Evolutionary conservation across 148 eudicot genomes (phyloP).

Genomic region (Rhododendron griersonianum): DNA sequence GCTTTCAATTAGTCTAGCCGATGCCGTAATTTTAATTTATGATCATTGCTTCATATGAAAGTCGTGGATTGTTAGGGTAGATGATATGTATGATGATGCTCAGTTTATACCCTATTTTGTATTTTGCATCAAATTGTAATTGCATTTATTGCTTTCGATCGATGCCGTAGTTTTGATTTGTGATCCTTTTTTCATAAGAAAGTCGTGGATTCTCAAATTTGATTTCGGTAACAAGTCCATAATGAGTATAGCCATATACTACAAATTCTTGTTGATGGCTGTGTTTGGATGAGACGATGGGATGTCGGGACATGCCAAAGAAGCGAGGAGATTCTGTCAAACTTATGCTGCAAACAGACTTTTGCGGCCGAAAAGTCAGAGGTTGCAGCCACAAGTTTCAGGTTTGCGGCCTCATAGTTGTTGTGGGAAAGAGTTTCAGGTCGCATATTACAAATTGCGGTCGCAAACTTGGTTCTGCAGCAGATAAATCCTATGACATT

Average conservation of each 20-base stretch:
- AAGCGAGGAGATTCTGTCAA: neutral
- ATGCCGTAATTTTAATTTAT: too few relatives aligned
- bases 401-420: neutral
- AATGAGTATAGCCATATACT: neutral
- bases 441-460: neutral
- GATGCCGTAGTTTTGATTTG: too few relatives aligned
- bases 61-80: neutral
- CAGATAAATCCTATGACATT: neutral
- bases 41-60: neutral
- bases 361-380: neutral
- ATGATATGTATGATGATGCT: neutral
- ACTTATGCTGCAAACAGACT: neutral
- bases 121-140: too few relatives aligned
- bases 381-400: neutral
- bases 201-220: neutral
- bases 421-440: neutral
- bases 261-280: neutral
- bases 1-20: too few relatives aligned
- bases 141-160: too few relatives aligned
- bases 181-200: neutral
- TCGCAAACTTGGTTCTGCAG: neutral
- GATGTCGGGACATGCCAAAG: neutral
- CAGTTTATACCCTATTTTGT: neutral
- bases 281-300: neutral
- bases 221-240: neutral